A percentile compares a stretch with the other conserved stretches of the same genome.
Conservation (phyloP, 352 stramenopile genomes). For the Nothophytophthora sp. region DNA sequence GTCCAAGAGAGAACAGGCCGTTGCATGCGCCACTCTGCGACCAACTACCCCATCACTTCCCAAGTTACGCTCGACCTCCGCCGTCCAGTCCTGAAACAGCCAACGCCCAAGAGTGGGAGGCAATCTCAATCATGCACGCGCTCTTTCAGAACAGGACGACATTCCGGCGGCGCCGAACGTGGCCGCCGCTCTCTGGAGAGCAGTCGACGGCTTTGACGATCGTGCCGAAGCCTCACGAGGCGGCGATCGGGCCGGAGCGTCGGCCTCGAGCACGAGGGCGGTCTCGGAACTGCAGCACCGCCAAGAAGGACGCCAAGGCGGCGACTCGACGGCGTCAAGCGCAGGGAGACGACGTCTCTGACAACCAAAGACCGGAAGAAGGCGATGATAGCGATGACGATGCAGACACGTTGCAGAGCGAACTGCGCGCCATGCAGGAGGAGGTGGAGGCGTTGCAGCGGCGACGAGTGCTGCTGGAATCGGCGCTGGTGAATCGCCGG, state of each 20-base stretch:
- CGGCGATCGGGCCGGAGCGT: slow-evolving; percentile 1
- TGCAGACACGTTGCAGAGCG: slow-evolving; percentile 7
- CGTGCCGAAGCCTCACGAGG: neutral
- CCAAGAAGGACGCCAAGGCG: neutral
- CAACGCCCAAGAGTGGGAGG: too few species aligned
- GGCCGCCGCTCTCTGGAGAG: slow-evolving; percentile 14
- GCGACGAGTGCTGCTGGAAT: slow-evolving; percentile 36
- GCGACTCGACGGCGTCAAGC: neutral
- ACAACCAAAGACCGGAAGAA: neutral
- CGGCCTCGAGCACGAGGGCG: slow-evolving; percentile 3
- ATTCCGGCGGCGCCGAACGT: slow-evolving; percentile 13
- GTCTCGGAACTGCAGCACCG: slow-evolving; percentile 17
- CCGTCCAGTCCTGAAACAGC: too few species aligned
- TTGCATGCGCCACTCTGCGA: too few species aligned
- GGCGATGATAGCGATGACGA: neutral
- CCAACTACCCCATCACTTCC: too few species aligned
- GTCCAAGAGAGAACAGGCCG: too few species aligned
- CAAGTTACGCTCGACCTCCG: too few species aligned
- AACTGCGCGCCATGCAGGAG: slow-evolving; percentile 32
- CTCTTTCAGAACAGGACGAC: slow-evolving; percentile 23
- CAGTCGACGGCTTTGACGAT: neutral
- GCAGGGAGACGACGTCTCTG: too few species aligned
- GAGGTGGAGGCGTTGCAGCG: slow-evolving; percentile 38
- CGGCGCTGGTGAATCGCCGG: slow-evolving; percentile 28
- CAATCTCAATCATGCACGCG: slow-evolving; percentile 25